Base-by-base conservation (phyloP, 2,329 filamentous ascomycete species). In the Venturiaceae sp. region DNA sequence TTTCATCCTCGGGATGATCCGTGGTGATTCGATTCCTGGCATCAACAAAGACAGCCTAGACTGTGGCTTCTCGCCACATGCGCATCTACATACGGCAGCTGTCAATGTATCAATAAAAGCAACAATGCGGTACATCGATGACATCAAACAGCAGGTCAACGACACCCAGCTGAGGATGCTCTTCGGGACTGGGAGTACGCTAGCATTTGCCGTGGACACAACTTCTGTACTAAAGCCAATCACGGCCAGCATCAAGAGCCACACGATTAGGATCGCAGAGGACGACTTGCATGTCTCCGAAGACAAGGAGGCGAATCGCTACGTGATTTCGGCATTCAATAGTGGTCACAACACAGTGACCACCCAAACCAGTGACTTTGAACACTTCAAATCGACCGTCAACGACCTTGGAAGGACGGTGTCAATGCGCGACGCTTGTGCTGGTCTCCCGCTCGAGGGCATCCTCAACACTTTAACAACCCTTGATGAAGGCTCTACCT, bases 21-120 rank as follows among this genome's bases (percentile, higher is more conserved):
- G 44, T 28, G 44, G 44, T 5, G 44, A 50, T 23, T 8, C 44
- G 3, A 50, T 16, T 7, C 44, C 30, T 7, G 52, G 52, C 3
- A 53, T 53, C n/a, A 53, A 53, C 32, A 53, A 53, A n/a, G 52
- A 53, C n/a, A 34, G 32, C 11, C 16, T 53, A n/a, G 52, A 53
- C 32, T 53, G 52, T 21, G 34, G 52, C 14, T 53, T 21, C 8
- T 53, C 52, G 14, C 52, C 52, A 6, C 52, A 53, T n/a, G 52
- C 32, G 19, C 30, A 53, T 11, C 7, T 34, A n/a, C 52, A 53
- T 19, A 36, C 23, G 34, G 19, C 52, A 21, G 52, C 52, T 2
- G 52, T 53, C n/a, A 37, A 53, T 53, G 52, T 19, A n/a, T 34
- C 52, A 5, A 53, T 37, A 28, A 34, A 53, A 23, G 32, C 30